phyloP scores from a whole-genome alignment of 441 rosid genomes.

The Capsella rubella region DNA sequence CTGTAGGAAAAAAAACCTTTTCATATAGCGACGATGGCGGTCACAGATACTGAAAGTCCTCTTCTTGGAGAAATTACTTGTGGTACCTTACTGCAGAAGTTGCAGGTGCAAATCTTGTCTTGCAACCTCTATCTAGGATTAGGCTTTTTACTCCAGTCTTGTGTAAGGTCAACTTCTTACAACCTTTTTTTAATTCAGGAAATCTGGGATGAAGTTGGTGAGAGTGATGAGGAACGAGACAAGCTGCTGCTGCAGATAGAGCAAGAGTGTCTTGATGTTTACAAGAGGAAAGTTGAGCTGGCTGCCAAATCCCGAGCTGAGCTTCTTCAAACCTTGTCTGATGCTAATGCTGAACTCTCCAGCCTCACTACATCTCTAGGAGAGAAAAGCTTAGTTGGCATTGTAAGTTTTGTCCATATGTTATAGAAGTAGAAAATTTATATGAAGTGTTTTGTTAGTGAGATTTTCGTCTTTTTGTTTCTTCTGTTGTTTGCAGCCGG shows the following conservation, averaged over 20 bases:
- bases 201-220: slow-evolving; percentile 99
- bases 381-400: slow-evolving; percentile 69
- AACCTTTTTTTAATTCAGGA: slow-evolving; percentile 53
- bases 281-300: slow-evolving; percentile 93
- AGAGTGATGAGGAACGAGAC: slow-evolving; percentile 86
- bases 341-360: slow-evolving; percentile 86
- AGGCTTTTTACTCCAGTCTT: slow-evolving; percentile 15
- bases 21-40: slow-evolving; percentile 59
- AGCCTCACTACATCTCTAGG: slow-evolving; percentile 85
- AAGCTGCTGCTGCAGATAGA: slow-evolving; percentile 93
- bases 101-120: slow-evolving; percentile 69
- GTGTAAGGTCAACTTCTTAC: slow-evolving; percentile 23
- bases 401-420: slow-evolving; percentile 54
- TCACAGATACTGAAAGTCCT: slow-evolving; percentile 75
- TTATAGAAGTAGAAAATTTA: not conserved
- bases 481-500: slow-evolving; percentile 60
- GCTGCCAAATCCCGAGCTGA: slow-evolving; percentile 89
- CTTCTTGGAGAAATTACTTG: slow-evolving; percentile 90
- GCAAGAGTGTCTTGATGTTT: slow-evolving; percentile 94
- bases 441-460: slow-evolving; percentile 1
- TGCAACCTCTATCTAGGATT: slow-evolving; percentile 3
- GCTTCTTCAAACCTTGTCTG: slow-evolving; percentile 87
- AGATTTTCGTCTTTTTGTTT: slow-evolving; percentile 1
- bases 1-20: slow-evolving; percentile 23
- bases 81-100: slow-evolving; percentile 80